phyloP scores from a whole-genome alignment of 2,329 filamentous ascomycete species.

The Pseudocercospora eumusae region DNA sequence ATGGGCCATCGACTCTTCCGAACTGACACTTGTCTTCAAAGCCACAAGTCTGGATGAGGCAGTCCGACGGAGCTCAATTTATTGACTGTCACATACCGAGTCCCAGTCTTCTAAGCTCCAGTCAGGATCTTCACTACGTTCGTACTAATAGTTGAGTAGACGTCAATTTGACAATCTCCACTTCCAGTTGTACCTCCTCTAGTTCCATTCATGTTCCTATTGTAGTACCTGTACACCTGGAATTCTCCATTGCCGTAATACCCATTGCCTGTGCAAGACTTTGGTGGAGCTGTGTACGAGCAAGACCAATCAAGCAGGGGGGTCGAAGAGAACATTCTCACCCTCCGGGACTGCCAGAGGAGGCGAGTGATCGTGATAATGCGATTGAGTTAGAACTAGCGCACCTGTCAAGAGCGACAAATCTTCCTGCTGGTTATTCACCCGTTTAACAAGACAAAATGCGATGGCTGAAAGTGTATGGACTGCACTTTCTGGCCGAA shows the following conservation, averaged over 20 bases:
- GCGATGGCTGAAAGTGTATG: too few species aligned
- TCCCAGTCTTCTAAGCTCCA: conserved; percentile 38
- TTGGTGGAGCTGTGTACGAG: too few species aligned
- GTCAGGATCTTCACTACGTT: conserved; percentile 42
- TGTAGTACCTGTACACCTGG: conserved; percentile 53
- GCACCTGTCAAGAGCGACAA: too few species aligned
- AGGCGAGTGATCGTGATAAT: background rate
- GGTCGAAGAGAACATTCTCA: background rate
- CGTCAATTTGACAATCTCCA: conserved; percentile 43
- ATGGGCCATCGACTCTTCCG: conserved; percentile 38
- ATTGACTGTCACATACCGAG: conserved; percentile 42
- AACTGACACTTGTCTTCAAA: conserved; percentile 32
- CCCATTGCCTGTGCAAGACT: conserved; percentile 28
- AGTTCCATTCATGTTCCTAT: conserved; percentile 47
- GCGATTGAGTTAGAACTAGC: too few species aligned
- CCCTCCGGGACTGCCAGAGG: conserved; percentile 7
- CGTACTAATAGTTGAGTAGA: conserved; percentile 42
- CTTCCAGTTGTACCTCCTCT: conserved; percentile 44
- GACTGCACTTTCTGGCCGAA: too few species aligned
- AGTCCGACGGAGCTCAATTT: conserved; percentile 41
- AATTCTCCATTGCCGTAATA: conserved; percentile 48
- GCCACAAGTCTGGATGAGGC: conserved; percentile 39
- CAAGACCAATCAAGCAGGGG: background rate
- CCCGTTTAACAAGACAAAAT: too few species aligned
- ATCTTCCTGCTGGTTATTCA: too few species aligned